A percentile compares a stretch with the other conserved stretches of the same genome.
These are phyloP conservation scores for Taiozyma sp. DNA, from an alignment of 1,139 yeast genomes.

Conservation along the genomic window DNA sequence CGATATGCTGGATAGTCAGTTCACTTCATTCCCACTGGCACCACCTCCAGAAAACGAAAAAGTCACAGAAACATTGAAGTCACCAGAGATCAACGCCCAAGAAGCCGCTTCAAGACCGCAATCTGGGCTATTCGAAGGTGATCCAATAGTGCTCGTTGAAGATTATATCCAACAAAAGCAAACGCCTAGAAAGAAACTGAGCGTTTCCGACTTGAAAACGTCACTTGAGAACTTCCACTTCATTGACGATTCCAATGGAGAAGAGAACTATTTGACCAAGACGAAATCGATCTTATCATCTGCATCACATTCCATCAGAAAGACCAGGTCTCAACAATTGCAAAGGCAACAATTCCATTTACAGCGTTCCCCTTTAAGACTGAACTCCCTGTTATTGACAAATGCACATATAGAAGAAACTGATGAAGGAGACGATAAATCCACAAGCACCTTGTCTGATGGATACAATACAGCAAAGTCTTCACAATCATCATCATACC, in stretches of 20 bases:
- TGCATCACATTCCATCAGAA: neutral
- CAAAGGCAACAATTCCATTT: neutral
- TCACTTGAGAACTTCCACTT: slow-evolving; percentile 11
- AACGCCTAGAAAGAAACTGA: slow-evolving; percentile 18
- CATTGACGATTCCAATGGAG: neutral
- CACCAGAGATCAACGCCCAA: slow-evolving; percentile 17
- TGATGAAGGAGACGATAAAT: neutral
- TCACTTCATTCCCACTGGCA: slow-evolving; percentile 64
- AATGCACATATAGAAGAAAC: neutral
- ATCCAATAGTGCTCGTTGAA: slow-evolving; percentile 47
- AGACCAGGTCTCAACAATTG: neutral
- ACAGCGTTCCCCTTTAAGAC: neutral
- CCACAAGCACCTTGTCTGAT: neutral
- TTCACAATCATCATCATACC: neutral
- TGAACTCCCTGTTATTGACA: neutral
- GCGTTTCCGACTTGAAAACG: slow-evolving; percentile 25
- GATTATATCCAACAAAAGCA: slow-evolving; percentile 35
- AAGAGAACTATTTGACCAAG: slow-evolving; percentile 3
- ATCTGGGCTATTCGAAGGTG: slow-evolving; percentile 25
- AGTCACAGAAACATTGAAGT: slow-evolving; percentile 23
- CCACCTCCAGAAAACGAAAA: slow-evolving; percentile 37
- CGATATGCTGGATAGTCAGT: slow-evolving; percentile 54
- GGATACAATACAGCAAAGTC: neutral
- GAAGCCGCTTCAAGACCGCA: slow-evolving; percentile 6
- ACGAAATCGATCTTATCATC: slow-evolving; percentile 4